These are phyloP conservation scores for Populus hybrid DNA, from an alignment of 441 rosid species.

Conservation along the genomic window DNA sequence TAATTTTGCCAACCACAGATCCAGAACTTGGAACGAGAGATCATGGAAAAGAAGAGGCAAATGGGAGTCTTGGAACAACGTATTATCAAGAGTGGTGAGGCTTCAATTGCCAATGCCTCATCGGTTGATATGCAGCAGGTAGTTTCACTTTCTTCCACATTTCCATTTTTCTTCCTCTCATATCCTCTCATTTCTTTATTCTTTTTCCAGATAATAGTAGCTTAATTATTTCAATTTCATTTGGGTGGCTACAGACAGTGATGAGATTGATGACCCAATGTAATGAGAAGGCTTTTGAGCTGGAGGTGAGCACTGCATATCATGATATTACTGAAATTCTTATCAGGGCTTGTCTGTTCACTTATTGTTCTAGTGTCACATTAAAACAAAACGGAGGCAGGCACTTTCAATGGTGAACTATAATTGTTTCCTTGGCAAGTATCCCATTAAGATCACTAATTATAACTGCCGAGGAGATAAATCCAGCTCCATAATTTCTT, in stretches of 20 bases:
- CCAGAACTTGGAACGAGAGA: constrained; percentile 81
- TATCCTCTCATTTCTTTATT: neutral
- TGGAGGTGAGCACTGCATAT: constrained; percentile 61
- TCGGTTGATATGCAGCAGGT: constrained; percentile 97
- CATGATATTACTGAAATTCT: neutral
- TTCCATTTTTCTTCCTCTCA: neutral
- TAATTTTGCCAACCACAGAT: constrained; percentile 47
- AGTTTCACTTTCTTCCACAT: constrained; percentile 17
- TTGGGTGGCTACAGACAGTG: constrained; percentile 60
- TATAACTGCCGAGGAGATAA: neutral
- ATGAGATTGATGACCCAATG: constrained; percentile 88
- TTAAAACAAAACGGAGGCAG: neutral
- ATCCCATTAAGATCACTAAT: neutral
- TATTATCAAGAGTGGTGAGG: constrained; percentile 87
- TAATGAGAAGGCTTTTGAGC: constrained; percentile 90
- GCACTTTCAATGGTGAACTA: neutral
- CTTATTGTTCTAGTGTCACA: neutral
- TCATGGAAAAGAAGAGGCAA: constrained; percentile 90
- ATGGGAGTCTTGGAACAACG: constrained; percentile 80
- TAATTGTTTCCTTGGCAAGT: neutral
- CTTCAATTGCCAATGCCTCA: constrained; percentile 89
- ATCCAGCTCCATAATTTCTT: constrained; percentile 3
- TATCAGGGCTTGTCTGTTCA: neutral
- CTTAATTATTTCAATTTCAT: constrained; percentile 21
- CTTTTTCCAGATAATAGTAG: constrained; percentile 5